Percentiles rank a stretch among this genome's conserved stretches.
These are phyloP conservation scores for Bidens hawaiensis DNA, from an alignment of 140 eudicot species.

Conservation along the genomic window DNA sequence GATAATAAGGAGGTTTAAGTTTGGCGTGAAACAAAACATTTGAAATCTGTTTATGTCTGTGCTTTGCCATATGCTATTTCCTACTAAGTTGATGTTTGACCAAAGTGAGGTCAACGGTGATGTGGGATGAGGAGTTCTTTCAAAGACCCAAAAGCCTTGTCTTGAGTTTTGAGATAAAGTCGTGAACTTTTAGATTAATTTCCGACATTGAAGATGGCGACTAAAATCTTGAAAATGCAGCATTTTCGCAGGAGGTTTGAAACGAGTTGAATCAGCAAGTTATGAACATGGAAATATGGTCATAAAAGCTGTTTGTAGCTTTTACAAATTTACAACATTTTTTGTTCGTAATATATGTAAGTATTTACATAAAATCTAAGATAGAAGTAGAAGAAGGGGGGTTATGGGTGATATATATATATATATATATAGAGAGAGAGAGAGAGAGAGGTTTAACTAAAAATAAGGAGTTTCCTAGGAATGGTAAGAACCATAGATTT, in stretches of 20 bases:
- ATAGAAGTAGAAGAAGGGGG: too few species aligned
- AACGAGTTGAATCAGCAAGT: neutral
- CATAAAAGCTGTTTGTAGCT: too few species aligned
- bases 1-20: slow-evolving; percentile 33
- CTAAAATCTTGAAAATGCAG: slow-evolving; percentile 5
- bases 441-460: too few species aligned
- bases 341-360: too few species aligned
- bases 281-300: neutral
- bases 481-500: too few species aligned
- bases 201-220: slow-evolving; percentile 2
- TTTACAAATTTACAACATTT: too few species aligned
- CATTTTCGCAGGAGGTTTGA: slow-evolving; percentile 4
- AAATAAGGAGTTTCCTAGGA: too few species aligned
- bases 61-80: slow-evolving; percentile 77
- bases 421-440: too few species aligned
- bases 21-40: slow-evolving; percentile 69
- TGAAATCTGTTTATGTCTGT: slow-evolving; percentile 51
- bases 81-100: slow-evolving; percentile 37
- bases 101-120: neutral
- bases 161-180: neutral
- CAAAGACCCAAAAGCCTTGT: neutral
- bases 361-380: too few species aligned
- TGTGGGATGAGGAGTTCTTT: slow-evolving; percentile 16
- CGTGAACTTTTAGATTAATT: neutral
- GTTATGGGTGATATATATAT: too few species aligned